Evolutionary conservation across 192 early-diverging fungal species (phyloP).

Genomic region (Backusella luteola): DNA sequence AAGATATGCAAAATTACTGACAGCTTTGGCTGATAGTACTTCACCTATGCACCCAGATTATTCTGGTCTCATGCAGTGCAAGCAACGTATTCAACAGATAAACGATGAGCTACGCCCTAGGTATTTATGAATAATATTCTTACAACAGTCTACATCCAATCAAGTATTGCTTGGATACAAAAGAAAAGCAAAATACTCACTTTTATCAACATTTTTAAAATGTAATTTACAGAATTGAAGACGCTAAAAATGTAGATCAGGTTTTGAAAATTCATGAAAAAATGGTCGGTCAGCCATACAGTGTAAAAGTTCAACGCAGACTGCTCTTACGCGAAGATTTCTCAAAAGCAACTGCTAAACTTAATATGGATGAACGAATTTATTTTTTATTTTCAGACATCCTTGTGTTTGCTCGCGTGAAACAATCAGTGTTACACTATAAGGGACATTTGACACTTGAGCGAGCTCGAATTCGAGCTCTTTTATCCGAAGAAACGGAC

Average conservation of each 20-base stretch:
- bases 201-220: background rate
- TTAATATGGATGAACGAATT: slow-evolving; percentile 9
- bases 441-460: slow-evolving; percentile 25
- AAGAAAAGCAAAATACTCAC: background rate
- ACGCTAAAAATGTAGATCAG: slow-evolving; percentile 25
- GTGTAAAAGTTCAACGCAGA: slow-evolving; percentile 17
- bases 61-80: slow-evolving; percentile 18
- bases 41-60: slow-evolving; percentile 37
- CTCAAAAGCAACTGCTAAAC: slow-evolving; percentile 7
- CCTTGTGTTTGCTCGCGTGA: slow-evolving; percentile 23
- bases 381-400: slow-evolving; percentile 30
- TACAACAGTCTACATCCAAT: background rate
- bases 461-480: slow-evolving; percentile 2
- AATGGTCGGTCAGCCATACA: slow-evolving; percentile 16
- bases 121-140: slow-evolving; percentile 11
- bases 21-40: slow-evolving; percentile 17
- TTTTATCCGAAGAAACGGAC: background rate
- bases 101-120: slow-evolving; percentile 6
- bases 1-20: slow-evolving; percentile 15
- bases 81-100: slow-evolving; percentile 16
- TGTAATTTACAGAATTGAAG: slow-evolving; percentile 9
- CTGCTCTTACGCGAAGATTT: slow-evolving; percentile 18
- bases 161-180: background rate
- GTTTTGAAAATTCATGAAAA: slow-evolving; percentile 18
- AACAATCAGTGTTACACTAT: slow-evolving; percentile 19